Evolutionary conservation across 345 rosid species (phyloP).

Genomic region (Syzygium oleosum): DNA sequence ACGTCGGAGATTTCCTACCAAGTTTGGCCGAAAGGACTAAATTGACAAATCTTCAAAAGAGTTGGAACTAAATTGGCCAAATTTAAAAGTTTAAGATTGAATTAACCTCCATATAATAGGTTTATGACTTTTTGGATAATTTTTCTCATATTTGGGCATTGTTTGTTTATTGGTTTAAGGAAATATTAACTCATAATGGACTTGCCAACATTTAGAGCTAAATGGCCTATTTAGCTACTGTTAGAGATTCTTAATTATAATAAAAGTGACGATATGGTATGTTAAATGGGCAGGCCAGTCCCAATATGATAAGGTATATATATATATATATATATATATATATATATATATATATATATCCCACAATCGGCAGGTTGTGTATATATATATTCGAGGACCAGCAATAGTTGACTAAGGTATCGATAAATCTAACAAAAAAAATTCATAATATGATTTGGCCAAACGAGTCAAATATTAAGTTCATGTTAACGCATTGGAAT

Average conservation of each 20-base stretch:
- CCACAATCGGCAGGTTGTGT: too few species aligned
- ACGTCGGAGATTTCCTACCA: not conserved
- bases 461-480: not conserved
- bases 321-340: not conserved
- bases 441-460: not conserved
- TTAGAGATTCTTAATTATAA: not conserved
- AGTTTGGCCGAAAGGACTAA: rapidly evolving
- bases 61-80: rapidly evolving
- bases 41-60: rapidly evolving
- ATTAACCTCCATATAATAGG: rapidly evolving
- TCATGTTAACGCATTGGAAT: not conserved
- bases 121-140: not conserved
- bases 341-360: too few species aligned
- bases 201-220: not conserved
- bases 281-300: not conserved
- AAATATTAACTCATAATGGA: not conserved
- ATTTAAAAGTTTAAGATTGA: not conserved
- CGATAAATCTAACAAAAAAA: rapidly evolving
- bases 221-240: not conserved
- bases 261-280: not conserved
- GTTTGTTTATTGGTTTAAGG: not conserved
- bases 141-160: not conserved
- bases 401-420: not conserved
- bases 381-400: too few species aligned
- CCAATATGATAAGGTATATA: not conserved